These are phyloP conservation scores for Myxozyma kluyveri DNA, from an alignment of 805 yeast species.

Conservation along the genomic window DNA sequence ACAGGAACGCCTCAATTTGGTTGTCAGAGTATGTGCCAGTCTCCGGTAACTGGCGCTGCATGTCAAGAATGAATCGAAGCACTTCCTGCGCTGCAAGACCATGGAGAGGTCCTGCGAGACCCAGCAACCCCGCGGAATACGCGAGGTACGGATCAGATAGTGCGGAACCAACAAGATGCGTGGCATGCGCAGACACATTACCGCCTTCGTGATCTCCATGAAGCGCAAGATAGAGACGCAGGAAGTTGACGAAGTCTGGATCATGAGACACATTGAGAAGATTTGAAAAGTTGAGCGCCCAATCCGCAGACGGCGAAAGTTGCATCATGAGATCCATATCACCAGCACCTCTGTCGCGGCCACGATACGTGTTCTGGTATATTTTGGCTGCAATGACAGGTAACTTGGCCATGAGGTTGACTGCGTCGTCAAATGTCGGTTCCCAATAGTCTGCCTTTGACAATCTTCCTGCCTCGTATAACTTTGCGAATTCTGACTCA, in stretches of 20 bases:
- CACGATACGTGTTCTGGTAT: constrained; percentile 75
- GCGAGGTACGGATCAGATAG: constrained; percentile 75
- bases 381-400: constrained; percentile 79
- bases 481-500: constrained; percentile 80
- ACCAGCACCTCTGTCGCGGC: constrained; percentile 43
- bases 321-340: too few species aligned
- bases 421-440: constrained; percentile 75
- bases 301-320: constrained; percentile 53
- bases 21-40: constrained; percentile 62
- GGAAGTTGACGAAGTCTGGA: constrained; percentile 70
- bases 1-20: constrained; percentile 72
- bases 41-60: constrained; percentile 65
- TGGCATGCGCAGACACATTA: constrained; percentile 82
- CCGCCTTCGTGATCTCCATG: constrained; percentile 92
- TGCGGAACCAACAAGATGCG: constrained; percentile 83
- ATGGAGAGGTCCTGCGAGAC: constrained; percentile 84
- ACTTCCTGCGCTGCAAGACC: constrained; percentile 90
- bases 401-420: constrained; percentile 76
- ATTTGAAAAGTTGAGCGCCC: constrained; percentile 64
- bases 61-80: constrained; percentile 71
- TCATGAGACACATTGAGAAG: constrained; percentile 59
- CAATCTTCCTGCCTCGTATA: constrained; percentile 80
- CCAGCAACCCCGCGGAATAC: constrained; percentile 77
- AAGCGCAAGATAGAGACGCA: constrained; percentile 76
- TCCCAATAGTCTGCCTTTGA: constrained; percentile 80